phyloP scores from a whole-genome alignment of 495 filamentous ascomycete genomes.

The Penicillium diatomitis region DNA sequence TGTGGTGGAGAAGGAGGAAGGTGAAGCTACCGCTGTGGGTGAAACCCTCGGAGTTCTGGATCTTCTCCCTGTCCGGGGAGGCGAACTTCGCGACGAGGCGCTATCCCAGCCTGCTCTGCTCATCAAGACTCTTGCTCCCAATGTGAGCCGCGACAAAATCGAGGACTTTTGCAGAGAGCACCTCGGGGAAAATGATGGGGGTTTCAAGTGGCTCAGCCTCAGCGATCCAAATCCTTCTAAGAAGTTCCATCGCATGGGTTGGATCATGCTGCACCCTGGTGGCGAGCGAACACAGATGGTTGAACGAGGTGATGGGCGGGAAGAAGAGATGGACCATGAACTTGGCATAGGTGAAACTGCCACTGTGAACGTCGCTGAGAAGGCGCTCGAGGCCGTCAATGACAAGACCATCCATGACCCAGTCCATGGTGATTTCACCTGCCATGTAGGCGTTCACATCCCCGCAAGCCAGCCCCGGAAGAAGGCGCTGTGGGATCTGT shows the following conservation, averaged over 20 bases:
- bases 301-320: constrained; percentile 50
- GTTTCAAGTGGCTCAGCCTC: constrained; percentile 84
- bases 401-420: constrained; percentile 94
- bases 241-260: constrained; percentile 95
- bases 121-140: constrained; percentile 96
- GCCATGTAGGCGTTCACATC: constrained; percentile 92
- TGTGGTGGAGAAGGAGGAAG: constrained; percentile 87
- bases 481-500: constrained; percentile 95
- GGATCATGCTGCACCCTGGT: constrained; percentile 87
- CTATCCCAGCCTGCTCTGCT: constrained; percentile 80
- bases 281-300: constrained; percentile 46
- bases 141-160: constrained; percentile 87
- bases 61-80: constrained; percentile 67
- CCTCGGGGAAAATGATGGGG: constrained; percentile 74
- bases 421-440: constrained; percentile 86
- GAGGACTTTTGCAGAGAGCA: constrained; percentile 90
- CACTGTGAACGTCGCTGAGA: constrained; percentile 54
- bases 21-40: constrained; percentile 78
- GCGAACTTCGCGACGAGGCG: constrained; percentile 75
- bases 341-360: constrained; percentile 13
- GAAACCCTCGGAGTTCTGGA: constrained; percentile 90
- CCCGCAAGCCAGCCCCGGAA: constrained; percentile 79
- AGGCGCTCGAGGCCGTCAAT: constrained; percentile 84
- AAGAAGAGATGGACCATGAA: constrained; percentile 49
- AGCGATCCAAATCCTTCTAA: constrained; percentile 96